Percentiles rank a stretch among this genome's conserved stretches.
These are phyloP conservation scores for Geranium rotundifolium DNA, from an alignment of 345 rosid species.

Conservation along the genomic window DNA sequence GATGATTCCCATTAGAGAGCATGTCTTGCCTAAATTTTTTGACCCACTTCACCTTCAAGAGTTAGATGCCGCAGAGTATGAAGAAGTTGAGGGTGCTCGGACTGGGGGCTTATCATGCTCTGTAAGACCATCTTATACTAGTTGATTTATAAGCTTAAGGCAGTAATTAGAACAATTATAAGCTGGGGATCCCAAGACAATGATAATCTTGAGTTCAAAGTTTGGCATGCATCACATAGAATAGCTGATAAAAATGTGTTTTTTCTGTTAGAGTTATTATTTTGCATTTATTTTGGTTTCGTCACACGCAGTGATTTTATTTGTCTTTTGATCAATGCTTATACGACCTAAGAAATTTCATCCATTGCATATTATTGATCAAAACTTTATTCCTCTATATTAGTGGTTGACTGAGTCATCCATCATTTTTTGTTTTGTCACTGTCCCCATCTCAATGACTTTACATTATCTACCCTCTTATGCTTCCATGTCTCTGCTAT, in stretches of 20 bases:
- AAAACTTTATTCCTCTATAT: neutral
- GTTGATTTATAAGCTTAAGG: neutral
- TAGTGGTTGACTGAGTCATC: neutral
- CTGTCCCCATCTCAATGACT: no score
- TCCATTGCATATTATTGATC: neutral
- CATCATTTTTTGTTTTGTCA: neutral
- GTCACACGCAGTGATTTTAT: neutral
- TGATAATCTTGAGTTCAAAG: no score
- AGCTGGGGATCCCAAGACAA: neutral
- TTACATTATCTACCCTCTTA: no score
- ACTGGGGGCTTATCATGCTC: neutral
- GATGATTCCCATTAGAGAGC: constrained; percentile 20
- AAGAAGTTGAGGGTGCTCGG: constrained; percentile 29
- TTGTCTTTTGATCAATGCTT: no score
- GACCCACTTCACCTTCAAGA: constrained; percentile 28
- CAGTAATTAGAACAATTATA: neutral
- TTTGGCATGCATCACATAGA: no score
- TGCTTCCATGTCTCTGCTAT: no score
- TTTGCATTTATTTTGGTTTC: neutral
- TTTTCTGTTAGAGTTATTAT: neutral
- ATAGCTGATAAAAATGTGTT: neutral
- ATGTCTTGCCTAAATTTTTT: constrained; percentile 28
- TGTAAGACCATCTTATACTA: neutral
- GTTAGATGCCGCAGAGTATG: constrained; percentile 58
- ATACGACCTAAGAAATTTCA: no score